Percentiles rank a stretch among this genome's conserved stretches.
Evolutionary conservation across 371 early-diverging fungal species (phyloP).

Genomic region (Coemansia sp.): DNA sequence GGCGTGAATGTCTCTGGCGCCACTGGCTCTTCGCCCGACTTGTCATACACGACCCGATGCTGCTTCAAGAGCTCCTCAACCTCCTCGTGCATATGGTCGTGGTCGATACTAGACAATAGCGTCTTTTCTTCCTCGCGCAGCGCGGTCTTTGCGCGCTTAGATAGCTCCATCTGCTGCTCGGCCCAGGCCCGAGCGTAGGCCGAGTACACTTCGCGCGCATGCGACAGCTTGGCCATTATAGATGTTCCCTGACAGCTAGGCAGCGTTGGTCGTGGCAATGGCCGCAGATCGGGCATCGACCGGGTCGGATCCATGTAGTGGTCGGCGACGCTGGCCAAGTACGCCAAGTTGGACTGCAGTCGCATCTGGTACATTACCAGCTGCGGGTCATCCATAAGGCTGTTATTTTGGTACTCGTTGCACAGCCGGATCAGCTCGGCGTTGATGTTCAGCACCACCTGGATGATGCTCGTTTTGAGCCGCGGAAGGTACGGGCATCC

Average conservation of each 20-base stretch:
- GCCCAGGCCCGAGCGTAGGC: constrained; percentile 42
- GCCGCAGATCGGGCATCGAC: constrained; percentile 33
- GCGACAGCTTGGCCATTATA: constrained; percentile 30
- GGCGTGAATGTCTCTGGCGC: constrained; percentile 32
- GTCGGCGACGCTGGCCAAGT: constrained; percentile 61
- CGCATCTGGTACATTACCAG: constrained; percentile 58
- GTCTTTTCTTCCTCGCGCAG: constrained; percentile 35
- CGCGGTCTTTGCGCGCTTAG: constrained; percentile 31
- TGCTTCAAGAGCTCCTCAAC: constrained; percentile 39
- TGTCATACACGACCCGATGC: constrained; percentile 31
- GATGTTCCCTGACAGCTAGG: constrained; percentile 29
- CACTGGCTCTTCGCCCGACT: constrained; percentile 39
- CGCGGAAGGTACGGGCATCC: constrained; percentile 45
- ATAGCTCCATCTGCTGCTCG: constrained; percentile 46
- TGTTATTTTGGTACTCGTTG: constrained; percentile 60
- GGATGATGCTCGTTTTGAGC: constrained; percentile 49
- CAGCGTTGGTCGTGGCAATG: constrained; percentile 31
- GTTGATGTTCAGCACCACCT: constrained; percentile 57
- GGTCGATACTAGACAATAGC: constrained; percentile 13
- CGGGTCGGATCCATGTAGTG: constrained; percentile 49
- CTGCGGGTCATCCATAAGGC: constrained; percentile 59
- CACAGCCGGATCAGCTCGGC: constrained; percentile 57
- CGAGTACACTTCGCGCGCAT: constrained; percentile 47
- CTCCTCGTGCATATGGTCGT: constrained; percentile 26
- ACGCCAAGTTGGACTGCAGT: constrained; percentile 60